phyloP scores from a whole-genome alignment of 1,284 basidiomycete species.

The Ganoderma leucocontextum region DNA sequence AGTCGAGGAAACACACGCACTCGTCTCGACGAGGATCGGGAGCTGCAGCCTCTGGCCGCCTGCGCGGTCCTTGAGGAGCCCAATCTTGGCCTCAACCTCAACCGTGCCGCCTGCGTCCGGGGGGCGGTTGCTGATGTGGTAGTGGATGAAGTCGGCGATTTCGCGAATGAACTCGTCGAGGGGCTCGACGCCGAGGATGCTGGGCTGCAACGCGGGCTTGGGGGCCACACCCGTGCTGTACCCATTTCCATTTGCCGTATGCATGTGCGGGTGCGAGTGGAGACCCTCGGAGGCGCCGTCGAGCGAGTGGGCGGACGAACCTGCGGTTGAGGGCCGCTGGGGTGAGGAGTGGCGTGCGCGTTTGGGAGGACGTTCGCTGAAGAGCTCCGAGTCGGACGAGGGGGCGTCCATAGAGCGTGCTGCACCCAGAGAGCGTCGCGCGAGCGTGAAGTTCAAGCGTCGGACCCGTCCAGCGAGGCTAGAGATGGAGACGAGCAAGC shows the following conservation, averaged over 20 bases:
- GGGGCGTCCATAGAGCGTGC: conserved; percentile 32
- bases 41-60: conserved; percentile 67
- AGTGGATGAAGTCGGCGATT: conserved; percentile 90
- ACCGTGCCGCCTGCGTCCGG: conserved; percentile 53
- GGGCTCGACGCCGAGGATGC: conserved; percentile 92
- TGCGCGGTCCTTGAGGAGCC: conserved; percentile 72
- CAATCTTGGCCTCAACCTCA: conserved; percentile 96
- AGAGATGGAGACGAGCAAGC: neutral
- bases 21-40: conserved; percentile 88
- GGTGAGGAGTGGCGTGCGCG: conserved; percentile 40
- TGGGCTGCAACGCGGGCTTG: conserved; percentile 79
- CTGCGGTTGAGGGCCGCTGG: conserved; percentile 12
- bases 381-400: conserved; percentile 40
- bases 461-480: neutral
- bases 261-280: conserved; percentile 12
- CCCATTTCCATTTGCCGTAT: conserved; percentile 34
- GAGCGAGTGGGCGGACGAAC: conserved; percentile 6
- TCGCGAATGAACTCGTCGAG: conserved; percentile 94
- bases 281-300: conserved; percentile 7
- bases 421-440: conserved; percentile 3
- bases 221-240: conserved; percentile 14
- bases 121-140: conserved; percentile 65
- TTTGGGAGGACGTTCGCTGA: conserved; percentile 40
- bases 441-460: neutral
- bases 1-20: conserved; percentile 58